These are phyloP conservation scores for Didymella glomerata DNA, from an alignment of 2,329 filamentous ascomycete species.

Conservation along the genomic window DNA sequence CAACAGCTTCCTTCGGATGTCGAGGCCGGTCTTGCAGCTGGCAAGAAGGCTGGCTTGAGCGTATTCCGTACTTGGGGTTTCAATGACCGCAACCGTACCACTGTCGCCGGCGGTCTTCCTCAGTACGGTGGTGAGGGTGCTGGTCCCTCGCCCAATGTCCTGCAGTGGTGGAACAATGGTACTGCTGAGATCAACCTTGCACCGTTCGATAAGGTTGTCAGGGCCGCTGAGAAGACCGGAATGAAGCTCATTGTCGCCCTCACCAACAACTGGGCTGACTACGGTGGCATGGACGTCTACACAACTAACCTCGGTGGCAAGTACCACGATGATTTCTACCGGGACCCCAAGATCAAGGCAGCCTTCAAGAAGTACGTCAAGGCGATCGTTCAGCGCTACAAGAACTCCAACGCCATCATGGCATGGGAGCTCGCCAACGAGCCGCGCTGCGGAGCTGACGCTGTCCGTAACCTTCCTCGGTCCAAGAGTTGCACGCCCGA, in stretches of 20 bases:
- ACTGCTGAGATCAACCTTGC: slow-evolving; percentile 56
- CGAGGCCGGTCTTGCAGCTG: slow-evolving; percentile 57
- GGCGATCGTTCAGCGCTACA: slow-evolving; percentile 60
- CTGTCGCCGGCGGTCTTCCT: slow-evolving; percentile 56
- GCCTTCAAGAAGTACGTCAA: slow-evolving; percentile 61
- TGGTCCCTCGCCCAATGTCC: slow-evolving; percentile 56
- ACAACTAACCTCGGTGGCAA: slow-evolving; percentile 63
- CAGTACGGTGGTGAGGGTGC: slow-evolving; percentile 62
- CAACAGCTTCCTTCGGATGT: slow-evolving; percentile 58
- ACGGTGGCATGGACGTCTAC: slow-evolving; percentile 68
- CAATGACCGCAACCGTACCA: slow-evolving; percentile 65
- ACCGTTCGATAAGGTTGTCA: slow-evolving; percentile 62
- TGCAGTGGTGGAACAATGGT: slow-evolving; percentile 58
- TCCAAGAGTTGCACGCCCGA: slow-evolving; percentile 48
- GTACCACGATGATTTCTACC: slow-evolving; percentile 61
- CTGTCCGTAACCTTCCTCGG: slow-evolving; percentile 40
- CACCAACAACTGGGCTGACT: slow-evolving; percentile 68
- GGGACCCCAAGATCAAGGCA: slow-evolving; percentile 59
- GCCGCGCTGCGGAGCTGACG: slow-evolving; percentile 41
- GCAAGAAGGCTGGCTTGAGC: slow-evolving; percentile 59
- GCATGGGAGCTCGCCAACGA: slow-evolving; percentile 66
- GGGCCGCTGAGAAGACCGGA: slow-evolving; percentile 58
- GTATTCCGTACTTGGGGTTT: slow-evolving; percentile 67
- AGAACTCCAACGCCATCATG: slow-evolving; percentile 59
- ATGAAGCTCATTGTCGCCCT: slow-evolving; percentile 64